Percentiles rank a stretch among this genome's conserved stretches.
Evolutionary conservation across 1,139 yeast species (phyloP).

Genomic region (Kodamaea derodonti): DNA sequence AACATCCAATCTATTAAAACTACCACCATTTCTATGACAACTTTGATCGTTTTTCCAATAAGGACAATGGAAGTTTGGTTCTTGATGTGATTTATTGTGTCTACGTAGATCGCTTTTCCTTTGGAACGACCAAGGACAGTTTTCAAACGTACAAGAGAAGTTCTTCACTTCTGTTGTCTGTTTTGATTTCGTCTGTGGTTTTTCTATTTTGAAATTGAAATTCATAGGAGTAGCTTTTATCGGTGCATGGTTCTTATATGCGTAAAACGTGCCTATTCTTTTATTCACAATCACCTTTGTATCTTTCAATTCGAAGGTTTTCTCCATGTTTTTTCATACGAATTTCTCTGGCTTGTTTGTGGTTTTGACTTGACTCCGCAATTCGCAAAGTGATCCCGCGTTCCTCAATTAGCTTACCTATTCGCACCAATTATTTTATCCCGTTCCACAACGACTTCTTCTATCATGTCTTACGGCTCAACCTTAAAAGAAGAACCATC

Average conservation of each 20-base stretch:
- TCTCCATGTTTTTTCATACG: too few species aligned
- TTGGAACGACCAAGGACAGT: slow-evolving; percentile 66
- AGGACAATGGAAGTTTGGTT: slow-evolving; percentile 68
- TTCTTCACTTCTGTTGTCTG: slow-evolving; percentile 28
- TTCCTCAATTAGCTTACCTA: too few species aligned
- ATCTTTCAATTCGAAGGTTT: too few species aligned
- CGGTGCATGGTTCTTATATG: slow-evolving; percentile 4
- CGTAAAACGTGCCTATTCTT: background rate
- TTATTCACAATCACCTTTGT: too few species aligned
- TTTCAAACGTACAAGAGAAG: slow-evolving; percentile 48
- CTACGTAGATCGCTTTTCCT: slow-evolving; percentile 65
- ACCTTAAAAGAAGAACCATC: slow-evolving; percentile 1
- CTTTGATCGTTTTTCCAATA: slow-evolving; percentile 63
- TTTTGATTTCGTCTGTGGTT: slow-evolving; percentile 4
- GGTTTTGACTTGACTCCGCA: too few species aligned
- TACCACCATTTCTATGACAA: slow-evolving; percentile 71
- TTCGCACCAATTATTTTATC: too few species aligned
- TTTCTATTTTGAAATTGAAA: slow-evolving; percentile 6
- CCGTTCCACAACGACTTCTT: too few species aligned
- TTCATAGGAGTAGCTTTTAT: slow-evolving; percentile 4
- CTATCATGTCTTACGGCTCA: slow-evolving; percentile 1
- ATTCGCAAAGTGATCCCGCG: too few species aligned
- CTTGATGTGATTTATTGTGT: slow-evolving; percentile 59
- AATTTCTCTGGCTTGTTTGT: too few species aligned
- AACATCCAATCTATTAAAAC: slow-evolving; percentile 67